A percentile compares a stretch with the other conserved stretches of the same genome.
phyloP scores from a whole-genome alignment of 768 basidiomycete genomes.

The Psilocybe azurescens region DNA sequence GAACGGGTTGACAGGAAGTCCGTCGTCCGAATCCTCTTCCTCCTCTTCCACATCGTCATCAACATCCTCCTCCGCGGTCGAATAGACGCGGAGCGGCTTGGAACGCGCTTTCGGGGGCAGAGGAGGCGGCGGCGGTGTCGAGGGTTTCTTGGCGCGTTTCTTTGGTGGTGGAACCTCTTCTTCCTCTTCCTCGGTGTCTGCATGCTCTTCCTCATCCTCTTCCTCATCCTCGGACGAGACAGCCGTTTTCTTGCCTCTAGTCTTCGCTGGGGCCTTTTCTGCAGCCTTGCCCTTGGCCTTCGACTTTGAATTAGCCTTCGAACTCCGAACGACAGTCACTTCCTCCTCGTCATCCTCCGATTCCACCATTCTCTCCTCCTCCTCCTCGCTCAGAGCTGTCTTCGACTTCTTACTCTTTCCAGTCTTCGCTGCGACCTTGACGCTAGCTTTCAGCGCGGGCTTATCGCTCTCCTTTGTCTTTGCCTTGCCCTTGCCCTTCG shows the following conservation, averaged over 20 bases:
- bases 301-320: too few relatives aligned
- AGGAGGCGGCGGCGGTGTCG: background rate
- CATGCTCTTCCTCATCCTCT: constrained; percentile 17
- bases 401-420: background rate
- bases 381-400: background rate
- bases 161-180: constrained; percentile 20
- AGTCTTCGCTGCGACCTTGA: background rate
- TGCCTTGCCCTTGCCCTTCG: constrained; percentile 13
- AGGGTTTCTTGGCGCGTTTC: constrained; percentile 7
- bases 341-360: constrained; percentile 22
- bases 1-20: constrained; percentile 11
- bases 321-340: background rate
- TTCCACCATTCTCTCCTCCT: constrained; percentile 12
- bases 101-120: constrained; percentile 9
- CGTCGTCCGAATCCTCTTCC: constrained; percentile 16
- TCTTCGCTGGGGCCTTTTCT: too few relatives aligned
- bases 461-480: constrained; percentile 14
- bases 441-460: constrained; percentile 5
- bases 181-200: constrained; percentile 10
- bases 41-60: constrained; percentile 20
- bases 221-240: constrained; percentile 18
- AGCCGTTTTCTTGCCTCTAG: background rate
- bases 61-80: constrained; percentile 1
- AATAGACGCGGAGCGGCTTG: constrained; percentile 20
- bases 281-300: too few relatives aligned